Percentiles rank a stretch among this genome's conserved stretches.
These are phyloP conservation scores for Linderniella brevidens DNA, from an alignment of 257 asterid genomes.

Conservation along the genomic window DNA sequence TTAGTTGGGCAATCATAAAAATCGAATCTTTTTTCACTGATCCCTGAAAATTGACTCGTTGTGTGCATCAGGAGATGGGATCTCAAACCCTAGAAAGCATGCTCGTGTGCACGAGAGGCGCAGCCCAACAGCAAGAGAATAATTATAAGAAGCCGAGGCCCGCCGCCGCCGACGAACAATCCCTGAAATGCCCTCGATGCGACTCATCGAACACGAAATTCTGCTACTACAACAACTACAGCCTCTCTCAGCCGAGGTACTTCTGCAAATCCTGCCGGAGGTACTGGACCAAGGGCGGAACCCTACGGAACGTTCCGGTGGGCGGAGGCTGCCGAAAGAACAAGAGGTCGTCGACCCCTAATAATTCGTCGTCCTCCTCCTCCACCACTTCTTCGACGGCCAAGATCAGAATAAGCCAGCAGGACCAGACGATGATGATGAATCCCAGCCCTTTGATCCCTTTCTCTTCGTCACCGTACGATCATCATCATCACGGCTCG, in stretches of 20 bases:
- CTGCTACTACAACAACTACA: constrained; percentile 90
- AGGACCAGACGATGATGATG: not conserved
- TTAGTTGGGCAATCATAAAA: no score
- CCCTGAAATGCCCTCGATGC: constrained; percentile 80
- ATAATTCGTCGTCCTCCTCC: constrained; percentile 39
- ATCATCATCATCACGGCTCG: constrained; percentile 8
- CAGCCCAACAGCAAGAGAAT: constrained; percentile 27
- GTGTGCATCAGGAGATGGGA: constrained; percentile 40
- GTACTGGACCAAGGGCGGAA: constrained; percentile 96
- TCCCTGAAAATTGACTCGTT: not conserved
- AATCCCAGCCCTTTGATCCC: constrained; percentile 19
- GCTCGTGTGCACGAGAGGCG: constrained; percentile 36
- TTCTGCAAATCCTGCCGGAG: constrained; percentile 92
- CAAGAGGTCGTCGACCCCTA: constrained; percentile 36
- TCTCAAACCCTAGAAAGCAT: constrained; percentile 75
- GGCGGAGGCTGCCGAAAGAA: constrained; percentile 90
- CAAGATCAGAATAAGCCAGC: constrained; percentile 25
- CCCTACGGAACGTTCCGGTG: constrained; percentile 77
- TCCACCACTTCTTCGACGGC: constrained; percentile 18
- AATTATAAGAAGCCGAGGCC: constrained; percentile 57
- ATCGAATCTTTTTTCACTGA: not conserved
- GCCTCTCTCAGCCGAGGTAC: constrained; percentile 89
- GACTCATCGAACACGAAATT: constrained; percentile 88
- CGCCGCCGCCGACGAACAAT: constrained; percentile 39
- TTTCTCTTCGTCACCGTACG: constrained; percentile 16